Evolutionary conservation across 441 rosid species (phyloP).

Genomic region (Theobroma grandiflorum): DNA sequence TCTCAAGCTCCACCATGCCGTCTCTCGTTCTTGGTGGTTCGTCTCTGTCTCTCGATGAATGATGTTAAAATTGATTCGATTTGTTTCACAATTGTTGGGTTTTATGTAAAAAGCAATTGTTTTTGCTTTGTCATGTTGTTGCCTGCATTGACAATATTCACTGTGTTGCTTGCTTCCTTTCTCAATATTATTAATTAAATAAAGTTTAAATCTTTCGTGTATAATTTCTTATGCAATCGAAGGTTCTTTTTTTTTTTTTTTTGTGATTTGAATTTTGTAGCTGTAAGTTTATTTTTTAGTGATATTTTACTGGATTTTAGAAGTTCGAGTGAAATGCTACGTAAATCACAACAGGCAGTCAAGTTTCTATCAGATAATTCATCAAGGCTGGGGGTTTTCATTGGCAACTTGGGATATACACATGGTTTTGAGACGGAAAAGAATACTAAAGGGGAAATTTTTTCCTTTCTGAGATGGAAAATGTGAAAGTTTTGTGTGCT

Average conservation of each 20-base stretch:
- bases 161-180: not conserved
- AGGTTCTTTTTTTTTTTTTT: no score
- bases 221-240: not conserved
- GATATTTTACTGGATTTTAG: not conserved
- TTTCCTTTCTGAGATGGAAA: not conserved
- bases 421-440: not conserved
- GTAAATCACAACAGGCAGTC: not conserved
- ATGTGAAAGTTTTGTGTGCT: not conserved
- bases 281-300: not conserved
- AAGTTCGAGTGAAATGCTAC: not conserved
- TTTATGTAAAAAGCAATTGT: not conserved
- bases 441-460: not conserved
- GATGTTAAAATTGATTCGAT: not conserved
- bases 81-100: not conserved
- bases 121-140: not conserved
- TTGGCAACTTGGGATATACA: not conserved
- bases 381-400: not conserved
- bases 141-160: not conserved
- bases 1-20: slow-evolving; percentile 70
- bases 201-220: not conserved
- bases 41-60: slow-evolving; percentile 27
- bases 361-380: not conserved
- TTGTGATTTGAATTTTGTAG: not conserved
- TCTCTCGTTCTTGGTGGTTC: slow-evolving; percentile 81
- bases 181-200: not conserved